These are phyloP conservation scores for Termitomyces sp. DNA, from an alignment of 768 basidiomycete genomes.

Conservation along the genomic window DNA sequence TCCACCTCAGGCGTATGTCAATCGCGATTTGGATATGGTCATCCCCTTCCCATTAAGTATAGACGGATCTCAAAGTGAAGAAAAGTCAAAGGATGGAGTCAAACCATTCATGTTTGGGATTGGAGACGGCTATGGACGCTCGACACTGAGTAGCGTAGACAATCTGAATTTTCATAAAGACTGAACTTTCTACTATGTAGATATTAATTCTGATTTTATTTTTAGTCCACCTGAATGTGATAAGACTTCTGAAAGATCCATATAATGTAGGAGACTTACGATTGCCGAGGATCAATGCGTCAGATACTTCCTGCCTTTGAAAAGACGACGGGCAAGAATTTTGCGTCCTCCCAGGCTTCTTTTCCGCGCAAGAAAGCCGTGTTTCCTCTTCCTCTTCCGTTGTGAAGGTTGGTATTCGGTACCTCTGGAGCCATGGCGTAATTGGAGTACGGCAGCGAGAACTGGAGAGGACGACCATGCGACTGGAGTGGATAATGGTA, in stretches of 20 bases:
- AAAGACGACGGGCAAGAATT: conserved; percentile 61
- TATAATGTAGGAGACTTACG: not conserved
- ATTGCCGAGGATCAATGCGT: conserved; percentile 50
- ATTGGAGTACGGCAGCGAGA: conserved; percentile 39
- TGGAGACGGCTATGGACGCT: conserved; percentile 8
- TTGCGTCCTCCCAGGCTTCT: conserved; percentile 63
- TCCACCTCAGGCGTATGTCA: conserved; percentile 42
- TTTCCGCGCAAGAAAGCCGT: conserved; percentile 83
- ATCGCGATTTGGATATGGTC: conserved; percentile 3
- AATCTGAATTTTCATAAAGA: conserved; percentile 16
- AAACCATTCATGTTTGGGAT: conserved; percentile 13
- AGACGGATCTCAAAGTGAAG: conserved; percentile 1
- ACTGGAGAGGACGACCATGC: conserved; percentile 26
- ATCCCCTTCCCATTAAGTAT: conserved; percentile 14
- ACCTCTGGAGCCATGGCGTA: conserved; percentile 66
- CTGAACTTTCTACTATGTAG: not conserved
- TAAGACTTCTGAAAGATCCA: not conserved
- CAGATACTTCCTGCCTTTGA: conserved; percentile 75
- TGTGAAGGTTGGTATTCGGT: conserved; percentile 98
- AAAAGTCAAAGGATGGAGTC: conserved; percentile 1
- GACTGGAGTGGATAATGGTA: conserved; percentile 15
- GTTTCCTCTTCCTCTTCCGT: conserved; percentile 86
- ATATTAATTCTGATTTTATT: not conserved
- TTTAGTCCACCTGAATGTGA: not conserved
- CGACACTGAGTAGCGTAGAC: conserved; percentile 13